A percentile compares a stretch with the other conserved stretches of the same genome.
Conservation (phyloP, 805 yeast species). For the Kazachstania viticola region DNA sequence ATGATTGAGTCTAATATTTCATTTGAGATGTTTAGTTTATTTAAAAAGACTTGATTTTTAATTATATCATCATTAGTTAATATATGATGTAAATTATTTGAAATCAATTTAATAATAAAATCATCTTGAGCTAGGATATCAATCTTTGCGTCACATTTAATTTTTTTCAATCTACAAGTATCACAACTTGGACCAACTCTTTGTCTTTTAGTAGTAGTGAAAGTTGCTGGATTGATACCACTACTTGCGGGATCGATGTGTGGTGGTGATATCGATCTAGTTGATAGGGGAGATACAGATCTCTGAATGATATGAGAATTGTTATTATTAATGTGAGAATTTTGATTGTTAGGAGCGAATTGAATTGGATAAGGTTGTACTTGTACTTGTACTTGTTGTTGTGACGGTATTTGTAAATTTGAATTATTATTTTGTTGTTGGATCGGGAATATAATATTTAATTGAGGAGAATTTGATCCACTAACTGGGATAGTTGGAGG, state of each 20-base stretch:
- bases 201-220: constrained; percentile 35
- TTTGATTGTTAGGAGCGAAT: background rate
- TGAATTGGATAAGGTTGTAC: background rate
- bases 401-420: background rate
- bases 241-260: background rate
- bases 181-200: constrained; percentile 71
- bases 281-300: background rate
- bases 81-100: constrained; percentile 15
- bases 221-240: background rate
- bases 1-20: constrained; percentile 1
- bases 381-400: background rate
- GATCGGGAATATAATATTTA: background rate
- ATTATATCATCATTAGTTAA: constrained; percentile 10
- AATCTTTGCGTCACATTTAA: constrained; percentile 64
- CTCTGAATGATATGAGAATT: background rate
- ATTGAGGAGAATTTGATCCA: background rate
- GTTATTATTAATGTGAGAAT: background rate
- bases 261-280: background rate
- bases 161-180: constrained; percentile 57
- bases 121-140: constrained; percentile 28
- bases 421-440: background rate
- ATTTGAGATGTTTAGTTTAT: constrained; percentile 1
- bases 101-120: constrained; percentile 7
- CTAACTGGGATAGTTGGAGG: constrained; percentile 4
- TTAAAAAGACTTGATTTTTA: background rate